Percentiles rank a stretch among this genome's conserved stretches.
Evolutionary conservation across 345 rosid genomes (phyloP).

Genomic region (Sisymbrium altissimum): DNA sequence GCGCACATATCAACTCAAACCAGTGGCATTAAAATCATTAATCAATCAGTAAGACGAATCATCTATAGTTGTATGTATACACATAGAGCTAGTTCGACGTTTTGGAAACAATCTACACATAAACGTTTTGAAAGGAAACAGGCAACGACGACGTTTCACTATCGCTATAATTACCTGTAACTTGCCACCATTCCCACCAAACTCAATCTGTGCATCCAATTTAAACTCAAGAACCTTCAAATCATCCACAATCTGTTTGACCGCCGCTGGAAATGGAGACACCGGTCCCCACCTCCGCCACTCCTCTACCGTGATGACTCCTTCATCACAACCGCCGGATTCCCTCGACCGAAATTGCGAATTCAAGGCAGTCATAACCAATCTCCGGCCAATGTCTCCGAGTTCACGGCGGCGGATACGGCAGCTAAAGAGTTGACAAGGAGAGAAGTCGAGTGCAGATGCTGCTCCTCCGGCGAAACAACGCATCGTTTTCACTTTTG

Average conservation of each 20-base stretch:
- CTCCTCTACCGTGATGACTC: conserved; percentile 48
- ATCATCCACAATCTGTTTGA: conserved; percentile 58
- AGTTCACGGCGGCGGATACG: conserved; percentile 33
- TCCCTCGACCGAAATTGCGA: conserved; percentile 41
- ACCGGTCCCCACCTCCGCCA: conserved; percentile 81
- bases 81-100: too few species aligned
- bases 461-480: conserved; percentile 18
- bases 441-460: conserved; percentile 31
- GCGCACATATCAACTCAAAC: not conserved
- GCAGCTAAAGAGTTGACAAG: conserved; percentile 30
- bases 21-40: not conserved
- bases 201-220: conserved; percentile 54
- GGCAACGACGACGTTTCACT: not conserved
- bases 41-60: too few species aligned
- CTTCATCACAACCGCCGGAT: conserved; percentile 27
- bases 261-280: conserved; percentile 68
- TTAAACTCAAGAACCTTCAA: conserved; percentile 65
- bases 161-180: conserved; percentile 53
- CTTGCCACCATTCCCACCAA: conserved; percentile 88
- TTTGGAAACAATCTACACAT: too few species aligned
- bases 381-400: conserved; percentile 18
- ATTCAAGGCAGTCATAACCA: conserved; percentile 30
- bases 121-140: not conserved
- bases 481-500: conserved; percentile 22
- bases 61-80: too few species aligned